Evolutionary conservation across 768 basidiomycete species (phyloP), one percentile per base, ranked within the genome.

Genomic region (Suillus plorans): DNA sequence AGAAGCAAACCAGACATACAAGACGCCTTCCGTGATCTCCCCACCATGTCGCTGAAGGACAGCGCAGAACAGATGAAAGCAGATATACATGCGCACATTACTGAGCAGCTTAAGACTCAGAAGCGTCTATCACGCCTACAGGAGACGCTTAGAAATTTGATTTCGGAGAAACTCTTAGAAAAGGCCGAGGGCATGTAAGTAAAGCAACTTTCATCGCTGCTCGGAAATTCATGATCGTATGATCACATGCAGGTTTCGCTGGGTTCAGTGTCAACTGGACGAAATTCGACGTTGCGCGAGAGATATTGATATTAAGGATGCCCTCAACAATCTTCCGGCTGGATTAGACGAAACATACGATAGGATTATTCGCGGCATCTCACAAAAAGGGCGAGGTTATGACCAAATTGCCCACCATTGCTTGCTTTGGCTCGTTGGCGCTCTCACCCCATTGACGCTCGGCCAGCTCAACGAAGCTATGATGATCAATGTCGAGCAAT

Each of bases 291-390:
- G 6, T 31, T 31, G 31, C 31, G 31, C 31, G 5, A 31, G 31
- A 31, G 31, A 31, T 7, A 31, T 31, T 6, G 31, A 31, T 6
- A 31, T 31, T 1, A 31, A 31, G 31, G 5, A 6, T 1, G 31
- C 52, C 2, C 64, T 69, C 2, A 10, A 63, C 20, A 62, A 60
- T 14, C 69, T 69, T 18, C 68, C 69, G 1, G 60, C 45, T 20
- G 69, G 71, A 31, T 28, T 72, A 8, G 64, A 73, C 28, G 72
- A 71, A 49, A 71, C 72, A 0, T 69, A 71, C 14, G 58, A 69
- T 16, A 64, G 72, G 10, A 73, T 71, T 25, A 63, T 73, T 5
- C 34, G 59, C 14, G 53, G 44, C 3, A 64, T 73, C 0, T 61
- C 68, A 28, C 45, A 39, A 4, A 37, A 14, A 5, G 55, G 44